These are phyloP conservation scores for Carpinus fangiana DNA, from an alignment of 306 rosid species.

Conservation along the genomic window DNA sequence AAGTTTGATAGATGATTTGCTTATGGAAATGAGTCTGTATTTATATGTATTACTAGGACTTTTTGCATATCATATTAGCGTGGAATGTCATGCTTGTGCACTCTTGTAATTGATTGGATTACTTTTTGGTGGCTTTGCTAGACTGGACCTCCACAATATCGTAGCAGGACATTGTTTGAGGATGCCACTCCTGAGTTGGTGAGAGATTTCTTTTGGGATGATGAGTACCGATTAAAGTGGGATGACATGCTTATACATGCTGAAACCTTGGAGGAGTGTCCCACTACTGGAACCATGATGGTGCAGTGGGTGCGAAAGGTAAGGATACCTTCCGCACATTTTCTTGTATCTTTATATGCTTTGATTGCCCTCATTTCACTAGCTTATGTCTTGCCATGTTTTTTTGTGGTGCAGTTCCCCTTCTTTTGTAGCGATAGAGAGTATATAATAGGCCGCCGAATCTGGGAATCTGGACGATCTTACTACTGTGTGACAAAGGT, in stretches of 20 bases:
- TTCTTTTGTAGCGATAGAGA: slow-evolving; percentile 68
- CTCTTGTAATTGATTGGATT: slow-evolving; percentile 18
- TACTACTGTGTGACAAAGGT: slow-evolving; percentile 66
- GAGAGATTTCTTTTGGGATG: slow-evolving; percentile 71
- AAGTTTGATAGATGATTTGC: neutral
- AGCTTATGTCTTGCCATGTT: neutral
- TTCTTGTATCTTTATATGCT: neutral
- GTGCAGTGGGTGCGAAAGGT: slow-evolving; percentile 75
- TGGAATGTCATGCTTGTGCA: slow-evolving; percentile 1
- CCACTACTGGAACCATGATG: slow-evolving; percentile 50
- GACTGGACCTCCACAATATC: slow-evolving; percentile 64
- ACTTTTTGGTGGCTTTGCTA: slow-evolving; percentile 21
- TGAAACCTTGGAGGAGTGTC: slow-evolving; percentile 50
- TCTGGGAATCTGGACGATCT: slow-evolving; percentile 54
- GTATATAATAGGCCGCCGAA: slow-evolving; percentile 60
- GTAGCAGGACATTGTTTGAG: slow-evolving; percentile 53
- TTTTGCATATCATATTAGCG: neutral
- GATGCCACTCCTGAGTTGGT: slow-evolving; percentile 55
- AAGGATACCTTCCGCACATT: slow-evolving; percentile 2
- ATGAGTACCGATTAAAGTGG: slow-evolving; percentile 52
- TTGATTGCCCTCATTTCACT: slow-evolving; percentile 11
- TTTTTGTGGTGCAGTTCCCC: slow-evolving; percentile 50
- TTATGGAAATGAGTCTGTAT: neutral
- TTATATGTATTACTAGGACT: neutral
- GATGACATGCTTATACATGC: slow-evolving; percentile 58